A percentile compares a stretch with the other conserved stretches of the same genome.
phyloP scores from a whole-genome alignment of 257 asterid species.

The Fraxinus pennsylvanica region DNA sequence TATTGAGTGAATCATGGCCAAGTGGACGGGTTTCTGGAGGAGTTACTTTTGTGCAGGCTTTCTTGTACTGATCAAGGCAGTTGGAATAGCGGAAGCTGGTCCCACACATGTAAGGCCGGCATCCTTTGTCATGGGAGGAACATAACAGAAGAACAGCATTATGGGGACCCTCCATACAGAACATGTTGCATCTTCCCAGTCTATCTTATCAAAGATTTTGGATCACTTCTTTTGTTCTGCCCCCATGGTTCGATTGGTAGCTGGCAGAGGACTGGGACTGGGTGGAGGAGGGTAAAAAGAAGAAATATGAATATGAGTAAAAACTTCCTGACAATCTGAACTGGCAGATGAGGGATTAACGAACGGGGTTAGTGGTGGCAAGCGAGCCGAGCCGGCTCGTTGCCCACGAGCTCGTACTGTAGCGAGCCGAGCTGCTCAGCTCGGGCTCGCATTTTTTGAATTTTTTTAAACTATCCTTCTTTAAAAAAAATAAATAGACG shows the following conservation, averaged over 20 bases:
- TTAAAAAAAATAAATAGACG: no score
- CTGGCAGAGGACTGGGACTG: no score
- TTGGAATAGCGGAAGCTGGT: constrained; percentile 33
- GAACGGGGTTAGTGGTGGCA: no score
- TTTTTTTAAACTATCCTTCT: no score
- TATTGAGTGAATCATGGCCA: constrained; percentile 34
- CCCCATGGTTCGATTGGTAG: constrained; percentile 31
- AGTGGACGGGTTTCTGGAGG: constrained; percentile 17
- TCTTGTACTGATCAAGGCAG: constrained; percentile 94
- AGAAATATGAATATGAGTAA: no score
- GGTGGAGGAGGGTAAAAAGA: no score
- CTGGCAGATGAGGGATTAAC: no score
- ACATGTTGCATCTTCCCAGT: constrained; percentile 93
- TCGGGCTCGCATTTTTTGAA: no score
- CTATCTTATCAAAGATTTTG: constrained; percentile 55
- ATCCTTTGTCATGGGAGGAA: constrained; percentile 93
- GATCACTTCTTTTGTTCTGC: constrained; percentile 44
- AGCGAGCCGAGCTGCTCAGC: no score
- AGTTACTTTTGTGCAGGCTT: constrained; percentile 63
- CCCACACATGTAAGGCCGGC: constrained; percentile 99
- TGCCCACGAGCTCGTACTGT: no score
- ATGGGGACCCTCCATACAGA: constrained; percentile 99
- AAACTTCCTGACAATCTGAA: no score
- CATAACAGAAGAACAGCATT: constrained; percentile 97
- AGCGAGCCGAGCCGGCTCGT: no score